Percentiles rank a stretch among this genome's conserved stretches.
Conservation (phyloP, 805 yeast genomes). For the Lachancea sp. region DNA sequence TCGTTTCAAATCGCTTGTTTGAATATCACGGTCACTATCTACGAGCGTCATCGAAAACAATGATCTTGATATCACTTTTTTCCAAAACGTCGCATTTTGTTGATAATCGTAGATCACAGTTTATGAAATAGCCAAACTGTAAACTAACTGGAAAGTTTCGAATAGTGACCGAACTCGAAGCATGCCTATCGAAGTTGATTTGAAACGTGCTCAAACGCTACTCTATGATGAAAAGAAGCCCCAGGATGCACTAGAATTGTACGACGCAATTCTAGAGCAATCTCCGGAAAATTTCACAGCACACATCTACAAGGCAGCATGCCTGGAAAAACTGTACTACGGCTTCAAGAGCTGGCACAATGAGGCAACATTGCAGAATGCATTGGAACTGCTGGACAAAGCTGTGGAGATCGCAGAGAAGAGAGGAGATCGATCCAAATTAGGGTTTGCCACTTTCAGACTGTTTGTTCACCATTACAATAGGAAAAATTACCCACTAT, state of each 20-base stretch:
- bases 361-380: conserved; percentile 39
- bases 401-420: conserved; percentile 43
- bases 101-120: too few relatives aligned
- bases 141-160: not conserved
- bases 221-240: conserved; percentile 43
- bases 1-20: not conserved
- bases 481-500: conserved; percentile 36
- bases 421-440: conserved; percentile 41
- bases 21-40: too few relatives aligned
- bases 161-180: not conserved
- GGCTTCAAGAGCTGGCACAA: conserved; percentile 37
- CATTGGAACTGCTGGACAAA: conserved; percentile 26
- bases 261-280: conserved; percentile 37
- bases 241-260: conserved; percentile 38
- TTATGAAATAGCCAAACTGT: not conserved
- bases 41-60: too few relatives aligned
- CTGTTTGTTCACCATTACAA: conserved; percentile 43
- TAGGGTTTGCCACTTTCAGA: conserved; percentile 44
- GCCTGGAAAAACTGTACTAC: conserved; percentile 39
- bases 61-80: not conserved
- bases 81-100: not conserved
- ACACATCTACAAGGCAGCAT: conserved; percentile 42
- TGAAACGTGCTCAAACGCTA: conserved; percentile 38
- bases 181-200: conserved; percentile 31
- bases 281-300: conserved; percentile 44